A percentile compares a stretch with the other conserved stretches of the same genome.
Conservation (phyloP, 2,329 filamentous ascomycete species). For the Fonsecaea nubica region DNA sequence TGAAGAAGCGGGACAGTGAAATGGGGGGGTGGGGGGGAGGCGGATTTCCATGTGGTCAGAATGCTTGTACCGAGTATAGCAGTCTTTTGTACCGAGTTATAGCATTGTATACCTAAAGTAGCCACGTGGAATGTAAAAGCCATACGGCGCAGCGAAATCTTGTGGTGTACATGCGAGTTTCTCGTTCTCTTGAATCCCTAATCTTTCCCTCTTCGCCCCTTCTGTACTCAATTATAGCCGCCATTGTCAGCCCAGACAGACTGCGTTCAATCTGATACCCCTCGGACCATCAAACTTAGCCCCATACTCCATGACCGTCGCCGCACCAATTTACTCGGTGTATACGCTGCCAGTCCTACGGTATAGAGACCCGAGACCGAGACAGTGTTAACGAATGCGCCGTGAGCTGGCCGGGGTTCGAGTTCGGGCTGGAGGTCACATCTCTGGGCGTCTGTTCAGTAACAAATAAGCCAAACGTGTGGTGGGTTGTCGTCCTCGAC, state of each 20-base stretch:
- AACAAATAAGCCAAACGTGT: no score
- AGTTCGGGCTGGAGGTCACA: slow-evolving; percentile 17
- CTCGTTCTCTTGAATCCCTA: slow-evolving; percentile 29
- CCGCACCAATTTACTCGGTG: slow-evolving; percentile 30
- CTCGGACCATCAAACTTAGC: slow-evolving; percentile 32
- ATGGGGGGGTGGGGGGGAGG: no score
- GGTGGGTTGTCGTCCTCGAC: no score
- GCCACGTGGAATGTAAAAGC: slow-evolving; percentile 13
- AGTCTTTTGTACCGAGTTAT: no score
- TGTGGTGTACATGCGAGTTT: slow-evolving; percentile 26
- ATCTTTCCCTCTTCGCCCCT: slow-evolving; percentile 31
- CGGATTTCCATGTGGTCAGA: no score
- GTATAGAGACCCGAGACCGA: slow-evolving; percentile 26
- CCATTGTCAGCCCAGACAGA: slow-evolving; percentile 36
- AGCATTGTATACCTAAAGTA: no score
- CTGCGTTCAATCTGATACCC: slow-evolving; percentile 31
- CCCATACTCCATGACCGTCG: slow-evolving; percentile 32
- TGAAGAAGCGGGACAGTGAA: no score
- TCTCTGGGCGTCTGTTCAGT: slow-evolving; percentile 18
- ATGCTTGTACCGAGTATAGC: no score
- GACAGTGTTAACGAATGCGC: slow-evolving; percentile 31
- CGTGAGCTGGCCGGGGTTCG: slow-evolving; percentile 30
- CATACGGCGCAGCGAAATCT: slow-evolving; percentile 29
- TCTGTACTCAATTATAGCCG: slow-evolving; percentile 27
- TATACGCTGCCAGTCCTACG: slow-evolving; percentile 30